Evolutionary conservation across 164 flowering plant species (phyloP).

Genomic region (Pachysandra terminalis): DNA sequence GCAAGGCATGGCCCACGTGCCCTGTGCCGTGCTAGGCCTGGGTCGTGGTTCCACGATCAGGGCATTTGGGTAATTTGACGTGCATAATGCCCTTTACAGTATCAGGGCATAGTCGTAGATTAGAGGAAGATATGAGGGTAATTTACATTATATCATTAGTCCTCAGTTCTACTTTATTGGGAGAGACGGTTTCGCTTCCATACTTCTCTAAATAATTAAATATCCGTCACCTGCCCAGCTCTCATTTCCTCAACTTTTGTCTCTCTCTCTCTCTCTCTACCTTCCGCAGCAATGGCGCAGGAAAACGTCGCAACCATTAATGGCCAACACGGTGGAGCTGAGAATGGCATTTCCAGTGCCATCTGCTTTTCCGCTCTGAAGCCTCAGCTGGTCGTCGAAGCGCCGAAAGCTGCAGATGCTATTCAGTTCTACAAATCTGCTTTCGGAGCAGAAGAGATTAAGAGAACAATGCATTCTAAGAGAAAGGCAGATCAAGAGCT

Average conservation of each 20-base stretch:
- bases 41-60: too few relatives aligned
- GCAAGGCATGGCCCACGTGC: too few relatives aligned
- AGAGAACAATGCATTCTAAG: conserved; percentile 55
- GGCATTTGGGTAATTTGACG: too few relatives aligned
- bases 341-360: conserved; percentile 20
- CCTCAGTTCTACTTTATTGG: too few relatives aligned
- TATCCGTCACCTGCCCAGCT: not conserved
- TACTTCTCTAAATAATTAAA: conserved; percentile 44
- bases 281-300: conserved; percentile 34
- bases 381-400: conserved; percentile 57
- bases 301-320: conserved; percentile 22
- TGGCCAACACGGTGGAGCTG: conserved; percentile 31
- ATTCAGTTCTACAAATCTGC: conserved; percentile 75
- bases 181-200: conserved; percentile 42
- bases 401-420: conserved; percentile 70
- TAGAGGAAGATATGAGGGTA: too few relatives aligned
- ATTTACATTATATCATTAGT: too few relatives aligned
- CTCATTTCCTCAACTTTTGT: conserved; percentile 10
- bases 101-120: too few relatives aligned
- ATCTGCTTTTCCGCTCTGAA: conserved; percentile 41
- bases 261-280: not conserved
- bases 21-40: too few relatives aligned
- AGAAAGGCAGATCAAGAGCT: conserved; percentile 85
- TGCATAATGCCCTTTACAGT: too few relatives aligned
- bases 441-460: conserved; percentile 74